Conservation (phyloP, 331 rosid genomes). For the Saraca asoca region DNA sequence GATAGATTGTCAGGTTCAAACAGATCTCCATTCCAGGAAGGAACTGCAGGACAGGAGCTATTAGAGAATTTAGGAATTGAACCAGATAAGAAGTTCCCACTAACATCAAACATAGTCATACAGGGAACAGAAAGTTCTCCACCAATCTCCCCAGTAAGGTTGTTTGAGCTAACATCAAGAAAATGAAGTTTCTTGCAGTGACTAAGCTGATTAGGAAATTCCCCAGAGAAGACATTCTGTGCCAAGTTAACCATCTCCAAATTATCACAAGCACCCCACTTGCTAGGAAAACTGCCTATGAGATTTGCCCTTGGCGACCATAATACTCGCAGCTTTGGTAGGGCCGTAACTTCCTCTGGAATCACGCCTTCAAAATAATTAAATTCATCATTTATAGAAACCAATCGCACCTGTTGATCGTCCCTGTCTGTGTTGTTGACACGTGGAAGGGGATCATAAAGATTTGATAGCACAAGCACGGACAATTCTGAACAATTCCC, state of each 20-base stretch:
- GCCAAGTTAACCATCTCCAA: slow-evolving; percentile 81
- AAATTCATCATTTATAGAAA: slow-evolving; percentile 49
- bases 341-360: slow-evolving; percentile 58
- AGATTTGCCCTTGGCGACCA: slow-evolving; percentile 84
- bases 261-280: slow-evolving; percentile 70
- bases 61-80: slow-evolving; percentile 51
- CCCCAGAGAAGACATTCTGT: slow-evolving; percentile 65
- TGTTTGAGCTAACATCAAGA: slow-evolving; percentile 70
- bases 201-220: slow-evolving; percentile 50
- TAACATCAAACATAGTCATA: slow-evolving; percentile 78
- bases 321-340: slow-evolving; percentile 73
- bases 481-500: slow-evolving; percentile 69
- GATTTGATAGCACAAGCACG: slow-evolving; percentile 75
- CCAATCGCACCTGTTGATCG: slow-evolving; percentile 36
- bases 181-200: slow-evolving; percentile 67
- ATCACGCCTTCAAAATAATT: slow-evolving; percentile 76
- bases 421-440: slow-evolving; percentile 38
- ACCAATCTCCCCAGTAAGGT: slow-evolving; percentile 62
- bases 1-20: slow-evolving; percentile 29
- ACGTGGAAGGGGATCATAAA: slow-evolving; percentile 49
- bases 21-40: slow-evolving; percentile 36
- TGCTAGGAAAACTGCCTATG: slow-evolving; percentile 53
- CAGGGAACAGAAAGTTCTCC: slow-evolving; percentile 63
- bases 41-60: slow-evolving; percentile 41
- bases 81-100: slow-evolving; percentile 67